Evolutionary conservation across 129 eudicot genomes (phyloP), one percentile per base, ranked within the genome.

Genomic region (Arctium lappa): DNA sequence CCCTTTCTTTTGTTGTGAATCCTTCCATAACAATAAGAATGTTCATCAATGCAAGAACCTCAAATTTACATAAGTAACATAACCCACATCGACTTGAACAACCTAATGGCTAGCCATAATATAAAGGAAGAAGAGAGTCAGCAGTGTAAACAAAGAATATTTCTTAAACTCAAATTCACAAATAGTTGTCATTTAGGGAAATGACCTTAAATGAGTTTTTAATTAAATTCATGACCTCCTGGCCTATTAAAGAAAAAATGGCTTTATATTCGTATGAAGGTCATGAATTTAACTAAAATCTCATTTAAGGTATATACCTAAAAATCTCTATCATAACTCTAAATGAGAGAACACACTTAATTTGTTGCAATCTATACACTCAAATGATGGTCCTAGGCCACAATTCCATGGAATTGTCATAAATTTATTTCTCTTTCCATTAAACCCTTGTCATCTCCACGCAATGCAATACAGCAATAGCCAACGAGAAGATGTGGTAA

Each of bases 101-200:
- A 63, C 70, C 70, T 63, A 60, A 53, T 53, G 7, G 16, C 65
- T 68, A 27, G 38, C 30, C 65, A 63, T 39, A 40, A 29, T 30
- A 44, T 77, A 16, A 69, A 72, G 44, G 32, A 72, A 50, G 68
- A 60, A 53, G 74, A 80, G 72, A 48, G 83, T 46, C 83, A 70
- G 71, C 81, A 22, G 27, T 22, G 27, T 22, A 22, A 81, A n/a
- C 22, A 50, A 50, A 50, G 22, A 31, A 4, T 72, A 34, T 72
- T 60, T 36, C 73, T 81, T 81, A 39, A 56, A 13, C 79, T 60
- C 33, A 50, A 76, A 18, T 53, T 76, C 80, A 50, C 7, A 50
- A 50, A 15, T 76, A 50, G 46, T 30, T 56, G 66, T 22, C 27
- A 22, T 22, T 22, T 22, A 22, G 27, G 27, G 27, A 22, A 22